Base-by-base conservation (phyloP, 2,329 filamentous ascomycete genomes). In the Fusarium sp. region DNA sequence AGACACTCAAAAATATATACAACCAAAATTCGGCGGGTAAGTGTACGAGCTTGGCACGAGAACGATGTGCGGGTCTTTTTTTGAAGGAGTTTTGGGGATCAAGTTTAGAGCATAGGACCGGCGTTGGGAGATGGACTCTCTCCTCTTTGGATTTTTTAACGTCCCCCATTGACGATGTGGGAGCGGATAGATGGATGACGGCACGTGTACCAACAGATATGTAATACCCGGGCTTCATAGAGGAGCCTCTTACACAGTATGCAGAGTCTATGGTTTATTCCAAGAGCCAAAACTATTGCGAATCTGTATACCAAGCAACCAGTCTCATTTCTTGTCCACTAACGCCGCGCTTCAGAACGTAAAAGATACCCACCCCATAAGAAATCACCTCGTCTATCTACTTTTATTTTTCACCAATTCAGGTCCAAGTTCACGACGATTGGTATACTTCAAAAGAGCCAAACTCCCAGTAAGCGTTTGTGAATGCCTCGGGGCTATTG, bases 381-480 rank as follows among this genome's bases (percentile, higher is more conserved):
- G 4, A 36, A 12, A 37, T 3, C 16, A 11, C 31, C 18, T 15
- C 37, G 3, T 40, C 30, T 36, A 40, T 13, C 8, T 37, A 37
- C 27, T 18, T 36, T 36, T 16, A 37, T 18, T 30, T 27, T 10
- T 27, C 23, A 27, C 15, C 7, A 34, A 16, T n/a, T 23, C 36
- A 27, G 51, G 31, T 23, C 52, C 10, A 13, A 27, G n/a, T 18
- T 61, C 63, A 79, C 4, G 73, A 66, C 9, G 78, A 46, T 52
- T 82, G 78, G 74, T 90, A 92, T 3, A 92, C 84, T 66, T 87
- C 81, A 68, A 92, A 90, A 10, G 81, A 77, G 3, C 85, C 87
- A 79, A 92, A 90, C 79, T 88, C 89, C 91, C 87, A 93, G 75
- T 84, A 92, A 2, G 87, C 90, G 73, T 88, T 84, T 44, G 79